Conservation (phyloP, 2,329 filamentous ascomycete species). For the Pseudophaeomoniella oleicola region DNA sequence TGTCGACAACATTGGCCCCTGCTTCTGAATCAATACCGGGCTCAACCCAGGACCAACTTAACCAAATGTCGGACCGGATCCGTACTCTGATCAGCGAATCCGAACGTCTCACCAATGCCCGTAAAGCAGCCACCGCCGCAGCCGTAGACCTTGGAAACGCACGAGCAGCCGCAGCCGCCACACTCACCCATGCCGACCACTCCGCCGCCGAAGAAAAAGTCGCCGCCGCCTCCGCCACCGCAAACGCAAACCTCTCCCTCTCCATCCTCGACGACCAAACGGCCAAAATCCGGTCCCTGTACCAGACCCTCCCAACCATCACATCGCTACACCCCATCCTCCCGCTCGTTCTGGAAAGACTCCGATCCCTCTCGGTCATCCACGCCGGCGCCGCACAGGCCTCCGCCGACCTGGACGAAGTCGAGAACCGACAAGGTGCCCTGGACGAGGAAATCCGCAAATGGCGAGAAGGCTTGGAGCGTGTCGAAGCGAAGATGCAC, state of each 20-base stretch:
- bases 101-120: conserved; percentile 26
- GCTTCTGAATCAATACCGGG: conserved; percentile 16
- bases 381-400: conserved; percentile 79
- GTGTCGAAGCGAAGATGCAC: conserved; percentile 60
- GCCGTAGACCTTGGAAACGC: conserved; percentile 24
- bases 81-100: conserved; percentile 29
- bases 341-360: conserved; percentile 68
- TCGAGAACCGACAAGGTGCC: conserved; percentile 68
- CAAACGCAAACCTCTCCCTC: conserved; percentile 5
- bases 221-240: conserved; percentile 17
- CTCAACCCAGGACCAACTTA: conserved; percentile 24
- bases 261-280: conserved; percentile 48
- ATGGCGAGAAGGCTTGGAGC: conserved; percentile 70
- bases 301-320: conserved; percentile 76
- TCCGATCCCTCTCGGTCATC: conserved; percentile 69
- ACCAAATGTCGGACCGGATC: conserved; percentile 26
- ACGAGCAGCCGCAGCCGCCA: conserved; percentile 26
- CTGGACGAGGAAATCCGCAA: conserved; percentile 72
- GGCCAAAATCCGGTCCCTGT: conserved; percentile 81
- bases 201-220: conserved; percentile 18
- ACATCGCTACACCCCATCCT: conserved; percentile 74
- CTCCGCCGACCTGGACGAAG: conserved; percentile 56
- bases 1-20: conserved; percentile 38
- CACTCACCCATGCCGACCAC: conserved; percentile 30
- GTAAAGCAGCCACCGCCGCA: conserved; percentile 20